A percentile compares a stretch with the other conserved stretches of the same genome.
These are phyloP conservation scores for Quercus dentata DNA, from an alignment of 306 rosid species.

Conservation along the genomic window DNA sequence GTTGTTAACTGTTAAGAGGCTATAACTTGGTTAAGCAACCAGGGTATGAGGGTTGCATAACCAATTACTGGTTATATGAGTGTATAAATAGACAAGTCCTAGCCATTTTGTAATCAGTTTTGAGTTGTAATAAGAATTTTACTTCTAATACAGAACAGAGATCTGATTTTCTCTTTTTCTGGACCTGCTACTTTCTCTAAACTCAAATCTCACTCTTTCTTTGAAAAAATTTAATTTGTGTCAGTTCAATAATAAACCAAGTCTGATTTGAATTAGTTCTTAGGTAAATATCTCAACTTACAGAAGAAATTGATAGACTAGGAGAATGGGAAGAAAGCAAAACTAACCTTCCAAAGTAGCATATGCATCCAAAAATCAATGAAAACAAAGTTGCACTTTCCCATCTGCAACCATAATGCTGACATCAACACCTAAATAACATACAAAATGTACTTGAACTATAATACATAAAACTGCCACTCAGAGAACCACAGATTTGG, in stretches of 20 bases:
- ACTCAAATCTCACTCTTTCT: too few species aligned
- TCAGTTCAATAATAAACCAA: neutral
- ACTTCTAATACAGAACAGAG: too few species aligned
- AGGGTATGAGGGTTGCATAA: too few species aligned
- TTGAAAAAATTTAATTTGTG: too few species aligned
- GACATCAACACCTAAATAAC: slow-evolving; percentile 41
- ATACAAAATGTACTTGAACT: slow-evolving; percentile 23
- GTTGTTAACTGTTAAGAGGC: too few species aligned
- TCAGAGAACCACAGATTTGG: neutral
- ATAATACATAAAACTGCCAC: slow-evolving; percentile 1
- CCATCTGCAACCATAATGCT: slow-evolving; percentile 69
- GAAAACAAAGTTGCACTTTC: slow-evolving; percentile 79
- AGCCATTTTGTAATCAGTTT: too few species aligned
- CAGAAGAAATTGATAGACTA: neutral
- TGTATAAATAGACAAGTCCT: too few species aligned
- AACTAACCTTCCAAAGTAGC: slow-evolving; percentile 78
- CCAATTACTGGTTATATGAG: too few species aligned
- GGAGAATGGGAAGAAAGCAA: slow-evolving; percentile 12
- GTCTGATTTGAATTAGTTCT: neutral
- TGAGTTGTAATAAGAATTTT: too few species aligned
- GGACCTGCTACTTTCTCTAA: too few species aligned
- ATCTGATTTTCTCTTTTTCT: too few species aligned
- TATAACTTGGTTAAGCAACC: too few species aligned
- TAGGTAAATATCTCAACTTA: neutral
- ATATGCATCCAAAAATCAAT: slow-evolving; percentile 61